These are phyloP conservation scores for Macaranga tanarius DNA, from an alignment of 441 rosid genomes.

Conservation along the genomic window DNA sequence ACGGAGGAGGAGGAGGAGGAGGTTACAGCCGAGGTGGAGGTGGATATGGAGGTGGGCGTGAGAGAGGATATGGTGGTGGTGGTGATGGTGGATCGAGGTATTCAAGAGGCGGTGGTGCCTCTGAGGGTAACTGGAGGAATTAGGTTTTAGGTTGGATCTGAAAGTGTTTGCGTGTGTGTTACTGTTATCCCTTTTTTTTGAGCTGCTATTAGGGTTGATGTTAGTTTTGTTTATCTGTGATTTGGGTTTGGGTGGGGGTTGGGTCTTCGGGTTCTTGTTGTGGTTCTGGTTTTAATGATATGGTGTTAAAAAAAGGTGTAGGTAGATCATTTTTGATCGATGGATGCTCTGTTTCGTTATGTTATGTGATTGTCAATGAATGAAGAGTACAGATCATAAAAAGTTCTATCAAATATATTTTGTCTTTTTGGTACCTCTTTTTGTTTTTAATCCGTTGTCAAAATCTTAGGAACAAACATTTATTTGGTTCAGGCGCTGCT, in stretches of 20 bases:
- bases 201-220: background rate
- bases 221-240: background rate
- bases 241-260: background rate
- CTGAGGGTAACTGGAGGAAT: constrained; percentile 61
- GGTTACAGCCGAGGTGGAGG: constrained; percentile 26
- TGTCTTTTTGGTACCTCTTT: too few relatives aligned
- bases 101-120: constrained; percentile 55
- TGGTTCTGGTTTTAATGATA: too few relatives aligned
- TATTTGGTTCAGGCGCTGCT: too few relatives aligned
- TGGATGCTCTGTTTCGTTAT: background rate
- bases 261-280: background rate
- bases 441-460: too few relatives aligned
- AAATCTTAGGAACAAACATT: too few relatives aligned
- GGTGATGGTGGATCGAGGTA: constrained; percentile 47
- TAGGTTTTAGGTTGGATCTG: background rate
- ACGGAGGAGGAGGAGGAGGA: constrained; percentile 37
- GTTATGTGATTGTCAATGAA: background rate
- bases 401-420: background rate
- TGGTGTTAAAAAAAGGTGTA: too few relatives aligned
- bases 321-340: constrained; percentile 2
- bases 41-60: constrained; percentile 31
- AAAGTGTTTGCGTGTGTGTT: too few relatives aligned
- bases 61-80: constrained; percentile 28
- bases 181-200: too few relatives aligned
- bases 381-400: background rate